phyloP scores from a whole-genome alignment of 768 basidiomycete genomes.

The Suillus alpinus region DNA sequence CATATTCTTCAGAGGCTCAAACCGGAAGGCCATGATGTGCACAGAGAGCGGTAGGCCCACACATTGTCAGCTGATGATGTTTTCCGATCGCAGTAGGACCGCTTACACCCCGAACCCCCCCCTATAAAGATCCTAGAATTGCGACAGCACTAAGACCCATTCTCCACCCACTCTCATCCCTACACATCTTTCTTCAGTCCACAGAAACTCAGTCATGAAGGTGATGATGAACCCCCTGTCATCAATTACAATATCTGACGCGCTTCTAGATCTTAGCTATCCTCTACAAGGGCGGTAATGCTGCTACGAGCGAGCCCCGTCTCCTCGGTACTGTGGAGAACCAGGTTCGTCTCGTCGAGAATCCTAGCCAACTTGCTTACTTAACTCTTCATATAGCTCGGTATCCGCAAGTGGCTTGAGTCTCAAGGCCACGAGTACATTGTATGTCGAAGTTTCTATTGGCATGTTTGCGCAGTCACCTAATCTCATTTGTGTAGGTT shows the following conservation, averaged over 20 bases:
- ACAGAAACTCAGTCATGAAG: conserved; percentile 39
- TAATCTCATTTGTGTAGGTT: conserved; percentile 40
- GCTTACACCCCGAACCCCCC: conserved; percentile 1
- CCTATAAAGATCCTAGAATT: conserved; percentile 19
- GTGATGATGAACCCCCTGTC: conserved; percentile 18
- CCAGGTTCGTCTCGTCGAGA: conserved; percentile 40
- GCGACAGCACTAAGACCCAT: background rate
- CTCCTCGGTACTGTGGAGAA: conserved; percentile 82
- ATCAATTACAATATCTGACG: background rate
- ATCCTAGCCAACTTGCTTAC: conserved; percentile 1
- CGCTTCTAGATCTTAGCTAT: conserved; percentile 62
- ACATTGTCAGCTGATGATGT: conserved; percentile 16
- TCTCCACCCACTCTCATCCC: conserved; percentile 13
- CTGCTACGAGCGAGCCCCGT: conserved; percentile 68
- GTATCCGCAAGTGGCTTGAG: conserved; percentile 66
- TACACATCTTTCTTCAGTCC: conserved; percentile 1
- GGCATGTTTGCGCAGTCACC: conserved; percentile 4
- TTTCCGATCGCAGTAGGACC: conserved; percentile 5
- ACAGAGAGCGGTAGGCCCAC: conserved; percentile 1
- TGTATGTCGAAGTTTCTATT: conserved; percentile 31
- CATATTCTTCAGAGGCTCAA: conserved; percentile 2
- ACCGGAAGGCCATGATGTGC: conserved; percentile 4
- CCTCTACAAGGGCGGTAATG: conserved; percentile 65
- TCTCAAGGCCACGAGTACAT: conserved; percentile 73
- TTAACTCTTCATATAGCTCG: conserved; percentile 48